Conservation (phyloP, 2,329 filamentous ascomycete species). For the Rugonectria rugulosa region DNA sequence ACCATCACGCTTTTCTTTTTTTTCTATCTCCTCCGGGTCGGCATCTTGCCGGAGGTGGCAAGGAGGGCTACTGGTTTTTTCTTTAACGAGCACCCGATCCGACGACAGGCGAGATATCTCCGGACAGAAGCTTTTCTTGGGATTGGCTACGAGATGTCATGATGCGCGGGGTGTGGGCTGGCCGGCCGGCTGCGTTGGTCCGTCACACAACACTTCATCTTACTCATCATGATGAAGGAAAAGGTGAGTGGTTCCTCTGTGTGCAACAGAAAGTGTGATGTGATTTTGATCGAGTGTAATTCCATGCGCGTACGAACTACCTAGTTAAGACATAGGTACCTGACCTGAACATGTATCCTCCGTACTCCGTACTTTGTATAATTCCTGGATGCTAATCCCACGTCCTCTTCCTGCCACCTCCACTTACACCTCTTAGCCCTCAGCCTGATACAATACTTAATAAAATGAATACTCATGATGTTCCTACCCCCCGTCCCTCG, state of each 20-base stretch:
- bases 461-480: not conserved
- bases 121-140: not conserved
- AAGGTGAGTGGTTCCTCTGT: conserved; percentile 15
- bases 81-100: conserved; percentile 19
- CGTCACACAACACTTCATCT: not conserved
- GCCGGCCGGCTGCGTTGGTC: conserved; percentile 4
- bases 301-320: not conserved
- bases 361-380: too few species aligned
- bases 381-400: conserved; percentile 9
- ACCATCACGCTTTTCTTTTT: conserved; percentile 21
- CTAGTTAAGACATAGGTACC: too few species aligned
- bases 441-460: not conserved
- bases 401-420: not conserved
- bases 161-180: not conserved
- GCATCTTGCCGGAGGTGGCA: conserved; percentile 36
- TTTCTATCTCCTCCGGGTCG: conserved; percentile 10
- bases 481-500: not conserved
- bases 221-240: not conserved
- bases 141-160: conserved; percentile 4
- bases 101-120: not conserved
- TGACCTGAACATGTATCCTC: too few species aligned
- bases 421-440: not conserved
- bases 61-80: too few species aligned
- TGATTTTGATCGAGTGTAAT: conserved; percentile 2
- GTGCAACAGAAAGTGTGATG: conserved; percentile 1